A percentile compares a stretch with the other conserved stretches of the same genome.
These are phyloP conservation scores for Climacium dendroides DNA, from an alignment of 225 moss, liverwort and hornwort species.

Conservation along the genomic window DNA sequence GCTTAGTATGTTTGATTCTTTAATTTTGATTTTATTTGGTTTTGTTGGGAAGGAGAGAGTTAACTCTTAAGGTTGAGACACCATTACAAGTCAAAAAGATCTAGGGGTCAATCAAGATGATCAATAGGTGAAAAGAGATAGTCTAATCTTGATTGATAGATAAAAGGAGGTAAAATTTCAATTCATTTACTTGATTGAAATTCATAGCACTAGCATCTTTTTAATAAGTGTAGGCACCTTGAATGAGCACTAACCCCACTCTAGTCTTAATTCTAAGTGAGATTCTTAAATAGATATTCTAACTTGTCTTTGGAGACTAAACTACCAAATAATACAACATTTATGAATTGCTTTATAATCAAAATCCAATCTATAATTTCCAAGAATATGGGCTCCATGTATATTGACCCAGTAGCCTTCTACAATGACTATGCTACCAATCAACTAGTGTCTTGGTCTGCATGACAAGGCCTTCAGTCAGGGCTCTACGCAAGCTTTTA, in stretches of 20 bases:
- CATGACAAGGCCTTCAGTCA: too few species aligned
- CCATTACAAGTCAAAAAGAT: neutral
- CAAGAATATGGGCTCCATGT: neutral
- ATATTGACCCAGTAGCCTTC: too few species aligned
- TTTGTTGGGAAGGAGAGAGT: neutral
- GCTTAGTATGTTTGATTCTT: too few species aligned
- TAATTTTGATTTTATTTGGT: neutral
- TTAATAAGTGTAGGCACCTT: too few species aligned
- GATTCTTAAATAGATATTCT: neutral
- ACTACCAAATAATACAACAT: neutral
- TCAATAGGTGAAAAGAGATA: neutral
- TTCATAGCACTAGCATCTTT: too few species aligned
- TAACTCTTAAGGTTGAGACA: neutral
- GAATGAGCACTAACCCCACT: too few species aligned
- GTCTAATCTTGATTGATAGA: neutral
- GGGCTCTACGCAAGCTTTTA: neutral
- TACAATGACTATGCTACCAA: too few species aligned
- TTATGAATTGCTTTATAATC: neutral
- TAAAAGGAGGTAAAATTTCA: too few species aligned
- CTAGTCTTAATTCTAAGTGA: too few species aligned
- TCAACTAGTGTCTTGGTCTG: neutral
- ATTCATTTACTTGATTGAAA: too few species aligned
- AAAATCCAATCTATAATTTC: neutral
- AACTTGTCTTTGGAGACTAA: neutral
- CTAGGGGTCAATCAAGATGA: neutral